phyloP scores from a whole-genome alignment of 306 rosid genomes.

The Cucurbita moschata region DNA sequence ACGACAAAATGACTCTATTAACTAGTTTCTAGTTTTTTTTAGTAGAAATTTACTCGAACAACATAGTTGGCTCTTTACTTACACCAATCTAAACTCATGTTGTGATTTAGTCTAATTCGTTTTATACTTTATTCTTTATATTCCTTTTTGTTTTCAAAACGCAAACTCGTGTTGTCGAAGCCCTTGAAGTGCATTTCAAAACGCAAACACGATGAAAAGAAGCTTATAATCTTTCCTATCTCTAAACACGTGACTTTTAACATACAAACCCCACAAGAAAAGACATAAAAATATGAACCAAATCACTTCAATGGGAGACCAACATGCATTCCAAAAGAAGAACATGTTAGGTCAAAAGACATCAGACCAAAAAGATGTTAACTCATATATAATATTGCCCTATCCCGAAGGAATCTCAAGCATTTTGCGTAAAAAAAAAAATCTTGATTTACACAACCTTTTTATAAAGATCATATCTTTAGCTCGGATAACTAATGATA shows the following conservation, averaged over 20 bases:
- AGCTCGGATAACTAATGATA: not conserved
- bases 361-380: not conserved
- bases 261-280: not conserved
- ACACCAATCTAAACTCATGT: no score
- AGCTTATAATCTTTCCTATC: not conserved
- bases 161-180: no score
- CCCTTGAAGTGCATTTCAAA: no score
- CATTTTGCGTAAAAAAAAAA: not conserved
- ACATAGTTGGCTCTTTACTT: no score
- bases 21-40: no score
- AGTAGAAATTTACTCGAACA: no score
- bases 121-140: no score
- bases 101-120: no score
- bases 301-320: not conserved
- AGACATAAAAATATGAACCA: not conserved
- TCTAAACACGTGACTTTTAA: not conserved
- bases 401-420: not conserved
- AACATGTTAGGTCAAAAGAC: not conserved
- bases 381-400: not conserved
- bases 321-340: constrained; percentile 2
- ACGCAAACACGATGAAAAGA: not conserved
- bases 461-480: not conserved
- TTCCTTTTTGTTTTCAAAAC: no score
- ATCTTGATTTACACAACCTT: not conserved
- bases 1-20: no score